Percentiles rank a stretch among this genome's conserved stretches.
Evolutionary conservation across 371 early-diverging fungal genomes (phyloP).

Genomic region (Phascolomyces articulosus): DNA sequence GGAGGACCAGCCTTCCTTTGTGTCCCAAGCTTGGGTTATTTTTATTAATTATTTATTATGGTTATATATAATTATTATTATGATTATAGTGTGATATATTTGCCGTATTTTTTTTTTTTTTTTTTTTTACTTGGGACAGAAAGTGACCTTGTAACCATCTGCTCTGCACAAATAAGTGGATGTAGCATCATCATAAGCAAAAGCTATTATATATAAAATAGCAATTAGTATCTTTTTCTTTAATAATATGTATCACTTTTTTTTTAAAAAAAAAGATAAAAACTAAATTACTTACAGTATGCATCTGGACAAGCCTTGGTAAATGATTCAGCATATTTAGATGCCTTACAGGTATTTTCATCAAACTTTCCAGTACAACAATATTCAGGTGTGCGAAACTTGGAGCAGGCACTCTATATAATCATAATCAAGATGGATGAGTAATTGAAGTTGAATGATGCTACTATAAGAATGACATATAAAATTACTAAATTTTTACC

Average conservation of each 20-base stretch:
- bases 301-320: slow-evolving; percentile 38
- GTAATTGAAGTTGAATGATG: no score
- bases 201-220: slow-evolving; percentile 22
- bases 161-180: slow-evolving; percentile 43
- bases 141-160: slow-evolving; percentile 42
- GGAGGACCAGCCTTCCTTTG: no score
- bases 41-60: no score
- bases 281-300: slow-evolving; percentile 24
- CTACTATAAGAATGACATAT: background rate
- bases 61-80: no score
- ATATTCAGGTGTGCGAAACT: slow-evolving; percentile 26
- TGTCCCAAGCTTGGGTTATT: no score
- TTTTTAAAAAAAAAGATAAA: background rate
- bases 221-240: background rate
- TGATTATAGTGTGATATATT: no score
- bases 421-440: no score
- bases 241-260: no score
- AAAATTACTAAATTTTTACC: background rate
- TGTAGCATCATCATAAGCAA: slow-evolving; percentile 53
- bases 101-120: no score
- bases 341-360: slow-evolving; percentile 25
- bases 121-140: slow-evolving; percentile 48
- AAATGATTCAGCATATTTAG: slow-evolving; percentile 28
- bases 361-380: slow-evolving; percentile 36
- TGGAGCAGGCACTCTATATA: slow-evolving; percentile 38